These are phyloP conservation scores for Malus sieversii DNA, from an alignment of 306 rosid genomes.

Conservation along the genomic window DNA sequence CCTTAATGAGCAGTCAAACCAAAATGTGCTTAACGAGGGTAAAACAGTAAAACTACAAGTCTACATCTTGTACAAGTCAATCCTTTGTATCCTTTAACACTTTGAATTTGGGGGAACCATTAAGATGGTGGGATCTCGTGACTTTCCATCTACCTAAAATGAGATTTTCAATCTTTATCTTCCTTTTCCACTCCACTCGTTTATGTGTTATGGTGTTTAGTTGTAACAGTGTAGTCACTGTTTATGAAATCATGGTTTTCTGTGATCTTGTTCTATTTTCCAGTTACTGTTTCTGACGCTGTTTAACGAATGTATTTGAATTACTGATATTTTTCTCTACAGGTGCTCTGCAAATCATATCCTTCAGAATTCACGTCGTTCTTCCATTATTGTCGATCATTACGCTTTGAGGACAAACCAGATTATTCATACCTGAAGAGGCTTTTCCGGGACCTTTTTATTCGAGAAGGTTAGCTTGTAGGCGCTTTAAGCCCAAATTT, in stretches of 20 bases:
- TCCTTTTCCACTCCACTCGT: no score
- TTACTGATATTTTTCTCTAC: slow-evolving; percentile 3
- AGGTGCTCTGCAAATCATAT: slow-evolving; percentile 84
- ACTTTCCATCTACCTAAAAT: not conserved
- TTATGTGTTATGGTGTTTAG: not conserved
- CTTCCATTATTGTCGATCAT: slow-evolving; percentile 85
- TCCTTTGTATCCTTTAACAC: not conserved
- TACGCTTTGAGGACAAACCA: slow-evolving; percentile 96
- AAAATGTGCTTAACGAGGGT: not conserved
- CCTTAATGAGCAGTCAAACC: not conserved
- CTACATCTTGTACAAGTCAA: not conserved
- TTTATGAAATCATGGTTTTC: not conserved
- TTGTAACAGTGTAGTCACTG: not conserved
- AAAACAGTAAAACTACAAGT: not conserved
- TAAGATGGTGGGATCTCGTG: not conserved
- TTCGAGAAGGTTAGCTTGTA: slow-evolving; percentile 71
- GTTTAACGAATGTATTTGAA: not conserved
- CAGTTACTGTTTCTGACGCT: not conserved
- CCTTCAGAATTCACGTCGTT: slow-evolving; percentile 85
- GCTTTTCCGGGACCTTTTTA: slow-evolving; percentile 91
- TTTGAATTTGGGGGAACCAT: not conserved
- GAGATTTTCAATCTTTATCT: not conserved
- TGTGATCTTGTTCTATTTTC: not conserved
- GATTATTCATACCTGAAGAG: slow-evolving; percentile 91
- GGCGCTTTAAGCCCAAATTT: not conserved